Evolutionary conservation across 371 early-diverging fungal species (phyloP), one percentile per base, ranked within the genome.

Genomic region (Rhizopus stolonifer): DNA sequence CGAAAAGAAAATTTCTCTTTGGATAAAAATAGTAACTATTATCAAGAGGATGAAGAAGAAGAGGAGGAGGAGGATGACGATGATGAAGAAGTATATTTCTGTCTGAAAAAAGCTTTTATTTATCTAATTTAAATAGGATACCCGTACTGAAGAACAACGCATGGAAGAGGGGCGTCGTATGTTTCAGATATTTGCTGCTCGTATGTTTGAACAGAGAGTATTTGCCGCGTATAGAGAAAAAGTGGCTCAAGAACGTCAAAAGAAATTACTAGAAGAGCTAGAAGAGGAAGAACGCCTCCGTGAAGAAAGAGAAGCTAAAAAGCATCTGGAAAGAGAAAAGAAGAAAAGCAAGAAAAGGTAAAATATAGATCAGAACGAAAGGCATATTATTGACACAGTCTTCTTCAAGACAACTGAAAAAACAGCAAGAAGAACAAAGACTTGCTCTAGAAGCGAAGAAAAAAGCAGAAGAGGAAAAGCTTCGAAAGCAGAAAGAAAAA

Each of bases 191-290:
- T 93, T 95, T 79, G 94, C 94, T 10, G 95, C 96, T 18, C 87
- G 91, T 42, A 90, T 94, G 86, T 94, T 96, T 82, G 96, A 95
- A 69, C 95, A 95, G 58, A 84, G 95, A 14, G 94, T 95, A 1
- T 69, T 95, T 32, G 80, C 85, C 45, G 92, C 95, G 3, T 96
- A 94, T 61, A 85, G 92, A 36, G 96, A 96, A 70, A 93, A 94
- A 75, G 85, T 91, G 8, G 91, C 92, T 9, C 83, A 79, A 45
- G 92, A 92, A 59, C 81, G 91, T 48, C 90, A 89, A 58, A 75
- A 84, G 50, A 83, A 86, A 5, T 74, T 93, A 18, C 67, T 93
- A 23, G 85, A 88, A 50, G 88, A 94, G 57, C 60, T 91, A 22
- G 86, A 92, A 67, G 88, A 90, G 64, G 87, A 93, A 60, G 84